Evolutionary conservation across 306 rosid species (phyloP).

Genomic region (Medicago ruthenica): DNA sequence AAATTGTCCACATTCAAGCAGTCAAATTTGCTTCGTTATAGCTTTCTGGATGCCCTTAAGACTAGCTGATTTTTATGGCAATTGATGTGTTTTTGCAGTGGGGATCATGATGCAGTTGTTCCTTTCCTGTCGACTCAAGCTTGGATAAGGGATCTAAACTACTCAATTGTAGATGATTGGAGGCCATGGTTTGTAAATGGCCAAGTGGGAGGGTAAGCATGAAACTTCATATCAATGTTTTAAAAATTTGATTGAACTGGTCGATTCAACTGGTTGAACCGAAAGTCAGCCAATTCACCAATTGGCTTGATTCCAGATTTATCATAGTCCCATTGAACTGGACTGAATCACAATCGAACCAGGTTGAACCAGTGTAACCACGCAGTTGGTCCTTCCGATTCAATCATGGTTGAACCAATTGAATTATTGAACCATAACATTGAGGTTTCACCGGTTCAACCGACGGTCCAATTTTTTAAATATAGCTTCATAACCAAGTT

Average conservation of each 20-base stretch:
- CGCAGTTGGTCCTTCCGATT: not conserved
- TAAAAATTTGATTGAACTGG: not conserved
- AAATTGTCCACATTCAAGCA: not conserved
- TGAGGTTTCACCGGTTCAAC: no score
- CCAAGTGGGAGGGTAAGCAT: conserved; percentile 58
- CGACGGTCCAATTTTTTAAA: no score
- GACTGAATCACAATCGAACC: not conserved
- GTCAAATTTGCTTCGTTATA: no score
- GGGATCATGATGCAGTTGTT: conserved; percentile 56
- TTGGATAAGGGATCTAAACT: conserved; percentile 61
- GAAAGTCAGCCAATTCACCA: not conserved
- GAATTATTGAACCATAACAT: no score
- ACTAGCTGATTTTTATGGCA: not conserved
- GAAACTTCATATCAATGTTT: conserved; percentile 1
- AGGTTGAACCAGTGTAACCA: not conserved
- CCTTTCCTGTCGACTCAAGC: conserved; percentile 53
- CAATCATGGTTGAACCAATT: no score
- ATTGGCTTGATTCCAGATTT: not conserved
- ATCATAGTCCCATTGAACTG: not conserved
- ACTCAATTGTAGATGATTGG: conserved; percentile 50
- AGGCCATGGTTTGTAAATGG: conserved; percentile 52
- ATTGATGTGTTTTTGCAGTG: conserved; percentile 43
- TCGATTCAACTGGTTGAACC: not conserved
- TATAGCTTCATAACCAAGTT: no score
- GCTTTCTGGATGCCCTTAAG: not conserved